phyloP scores from a whole-genome alignment of 2,329 filamentous ascomycete species.

The Sphaceloma murrayae region DNA sequence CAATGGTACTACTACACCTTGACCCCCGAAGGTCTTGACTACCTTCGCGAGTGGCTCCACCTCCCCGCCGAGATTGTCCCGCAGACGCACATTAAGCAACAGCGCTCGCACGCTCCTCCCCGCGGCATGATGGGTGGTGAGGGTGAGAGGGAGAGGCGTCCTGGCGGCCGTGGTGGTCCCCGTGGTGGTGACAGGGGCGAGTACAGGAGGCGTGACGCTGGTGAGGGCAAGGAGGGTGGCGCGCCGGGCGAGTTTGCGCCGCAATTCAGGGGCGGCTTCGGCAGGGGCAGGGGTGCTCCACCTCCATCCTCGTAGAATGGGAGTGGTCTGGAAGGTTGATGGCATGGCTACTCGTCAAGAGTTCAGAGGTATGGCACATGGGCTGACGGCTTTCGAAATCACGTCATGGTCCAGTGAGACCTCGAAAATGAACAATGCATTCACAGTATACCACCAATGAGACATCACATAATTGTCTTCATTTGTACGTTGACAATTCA shows the following conservation, averaged over 20 bases:
- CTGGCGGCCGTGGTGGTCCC: constrained; percentile 67
- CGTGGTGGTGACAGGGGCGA: constrained; percentile 53
- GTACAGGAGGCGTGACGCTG: constrained; percentile 72
- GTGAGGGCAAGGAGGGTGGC: constrained; percentile 70
- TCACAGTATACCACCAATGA: background rate
- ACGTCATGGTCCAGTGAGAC: too few species aligned
- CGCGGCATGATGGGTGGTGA: constrained; percentile 92
- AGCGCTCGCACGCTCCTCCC: constrained; percentile 95
- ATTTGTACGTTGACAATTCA: too few species aligned
- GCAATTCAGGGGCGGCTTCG: constrained; percentile 53
- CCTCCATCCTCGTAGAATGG: constrained; percentile 34
- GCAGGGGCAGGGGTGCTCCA: constrained; percentile 74
- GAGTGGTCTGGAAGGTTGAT: background rate
- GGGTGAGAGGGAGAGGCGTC: constrained; percentile 65
- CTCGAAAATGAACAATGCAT: too few species aligned
- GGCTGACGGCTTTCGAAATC: too few species aligned
- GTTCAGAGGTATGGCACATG: too few species aligned
- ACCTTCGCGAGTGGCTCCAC: constrained; percentile 99
- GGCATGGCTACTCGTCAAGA: too few species aligned
- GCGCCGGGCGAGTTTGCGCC: constrained; percentile 87
- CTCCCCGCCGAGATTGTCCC: constrained; percentile 98
- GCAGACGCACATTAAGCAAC: constrained; percentile 99
- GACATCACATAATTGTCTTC: background rate
- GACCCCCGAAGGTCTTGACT: constrained; percentile 98
- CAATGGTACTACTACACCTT: constrained; percentile 99